Base-by-base conservation (phyloP, 441 rosid species). In the Monsonia emarginata region DNA sequence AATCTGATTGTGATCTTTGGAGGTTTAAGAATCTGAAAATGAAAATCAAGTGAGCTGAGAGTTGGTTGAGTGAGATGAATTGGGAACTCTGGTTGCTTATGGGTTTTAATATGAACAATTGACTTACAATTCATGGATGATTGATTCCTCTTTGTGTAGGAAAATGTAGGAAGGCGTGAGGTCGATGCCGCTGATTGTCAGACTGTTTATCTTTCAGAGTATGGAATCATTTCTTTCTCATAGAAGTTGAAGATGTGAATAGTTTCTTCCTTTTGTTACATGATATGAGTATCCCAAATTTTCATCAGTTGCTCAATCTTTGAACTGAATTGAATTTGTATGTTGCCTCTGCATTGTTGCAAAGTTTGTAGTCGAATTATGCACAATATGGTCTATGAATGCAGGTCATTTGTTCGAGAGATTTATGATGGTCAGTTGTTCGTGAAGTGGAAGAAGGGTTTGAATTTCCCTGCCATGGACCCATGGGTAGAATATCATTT, bases 391-490 rank as follows among this genome's bases (percentile, higher is more conserved):
- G n/a, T 65, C 63, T 44, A 26, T 63, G 14, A 71, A 57, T 70
- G 70, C 81, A 90, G 97, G 89, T 77, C 88, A 31, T 90, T 90
- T 81, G 88, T 87, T 4, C 88, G 91, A 7, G 86, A 88, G 79
- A 83, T 85, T 68, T 90, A 85, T 63, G 91, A 88, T 42, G 98
- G 98, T 4, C 96, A 93, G 56, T 72, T 90, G 74, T 84, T 90
- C 42, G 64, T 93, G 31, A 93, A 87, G 77, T 79, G 90, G 71
- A 86, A 82, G 65, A 88, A 81, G 75, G 96, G 97, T 28, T 56
- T 84, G 65, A 69, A 84, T 67, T 84, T 93, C 18, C 98, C 97
- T 69, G 92, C 92, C 58, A 85, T 93, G 93, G 98, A 90, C 82
- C 97, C 91, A 46, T 93, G 97, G 98, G 95, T 90, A 69, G 27